Base-by-base conservation (phyloP, 164 flowering plant species). In the Warburgia ugandensis region DNA sequence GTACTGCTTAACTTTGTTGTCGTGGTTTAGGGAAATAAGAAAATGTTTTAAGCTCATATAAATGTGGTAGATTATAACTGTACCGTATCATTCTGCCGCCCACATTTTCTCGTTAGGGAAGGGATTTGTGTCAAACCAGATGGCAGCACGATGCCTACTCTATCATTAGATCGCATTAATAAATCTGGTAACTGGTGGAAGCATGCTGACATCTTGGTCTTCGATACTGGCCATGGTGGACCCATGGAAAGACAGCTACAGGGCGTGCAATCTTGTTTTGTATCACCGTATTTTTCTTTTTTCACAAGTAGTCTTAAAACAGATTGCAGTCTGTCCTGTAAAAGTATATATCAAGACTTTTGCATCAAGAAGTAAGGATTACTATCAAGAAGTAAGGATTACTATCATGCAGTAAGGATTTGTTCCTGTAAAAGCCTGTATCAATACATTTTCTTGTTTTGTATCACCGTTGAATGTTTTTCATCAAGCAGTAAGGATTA, bases 151-250 rank as follows among this genome's bases (percentile, higher is more conserved):
- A 84, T 80, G 45, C 94, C 97, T 29, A 90, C 85, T 35, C 62
- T 90, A 33, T 73, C 87, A 7, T 81, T 86, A 29, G 97, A 91
- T 59, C 64, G 36, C 48, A 86, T 86, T 19, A 96, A 91, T 73
- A 84, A 83, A 68, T 60, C 87, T 39, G 47, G 84, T 23, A 43
- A 38, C 25, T 70, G 81, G 48, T 91, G 97, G 97, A 81, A 68
- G 61, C 67, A 68, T 38, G 94, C 87, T 48, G 86, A 91, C 57
- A 91, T 91, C 64, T 82, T 91, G 30, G 74, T 90, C 31, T 86
- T 90, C 63, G 86, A 86, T 61, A 84, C 96, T 27, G 97, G 94
- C 19, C 97, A 90, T 90, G 97, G 97, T 90, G 95, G 95, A 68
- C 83, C 64, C 97, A 86, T 68, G 91, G 94, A 66, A 91, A 87